Evolutionary conservation across 2,329 filamentous ascomycete genomes (phyloP).

Genomic region (Fusarium pseudonygamai): DNA sequence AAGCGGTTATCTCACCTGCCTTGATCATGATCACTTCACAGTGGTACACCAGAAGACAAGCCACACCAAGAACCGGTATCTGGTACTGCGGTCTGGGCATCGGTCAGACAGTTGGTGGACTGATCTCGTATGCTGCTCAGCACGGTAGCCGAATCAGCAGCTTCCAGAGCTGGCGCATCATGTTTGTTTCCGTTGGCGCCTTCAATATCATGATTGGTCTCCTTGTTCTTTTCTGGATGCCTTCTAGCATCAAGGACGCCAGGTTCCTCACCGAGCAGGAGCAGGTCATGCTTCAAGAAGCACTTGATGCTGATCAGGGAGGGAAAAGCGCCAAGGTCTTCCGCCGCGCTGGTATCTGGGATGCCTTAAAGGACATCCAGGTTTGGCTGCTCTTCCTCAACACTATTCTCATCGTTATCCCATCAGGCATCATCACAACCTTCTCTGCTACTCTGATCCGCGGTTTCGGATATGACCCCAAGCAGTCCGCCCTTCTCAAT

Average conservation of each 20-base stretch:
- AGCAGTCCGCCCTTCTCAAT: neutral
- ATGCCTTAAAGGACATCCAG: neutral
- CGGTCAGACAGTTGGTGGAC: neutral
- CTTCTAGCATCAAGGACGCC: neutral
- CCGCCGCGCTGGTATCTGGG: neutral
- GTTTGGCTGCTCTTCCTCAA: slow-evolving; percentile 9
- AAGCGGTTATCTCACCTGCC: neutral
- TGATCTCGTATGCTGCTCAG: slow-evolving; percentile 8
- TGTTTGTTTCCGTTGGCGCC: neutral
- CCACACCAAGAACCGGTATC: slow-evolving; percentile 3
- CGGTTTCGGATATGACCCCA: slow-evolving; percentile 1
- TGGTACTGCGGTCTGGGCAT: slow-evolving; percentile 16
- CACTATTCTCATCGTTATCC: slow-evolving; percentile 9
- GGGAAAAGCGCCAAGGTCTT: neutral
- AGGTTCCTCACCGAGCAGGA: slow-evolving; percentile 6
- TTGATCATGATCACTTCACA: slow-evolving; percentile 10
- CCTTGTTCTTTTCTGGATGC: slow-evolving; percentile 9
- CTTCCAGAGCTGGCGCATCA: slow-evolving; percentile 1
- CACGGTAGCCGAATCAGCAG: neutral
- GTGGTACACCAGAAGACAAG: slow-evolving; percentile 9
- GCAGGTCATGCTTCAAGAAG: neutral
- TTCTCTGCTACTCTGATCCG: slow-evolving; percentile 4
- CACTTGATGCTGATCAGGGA: neutral
- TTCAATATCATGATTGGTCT: neutral
- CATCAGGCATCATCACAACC: neutral